A percentile compares a stretch with the other conserved stretches of the same genome.
Conservation (phyloP, 495 filamentous ascomycete species). For the Rostrohypoxylon terebratum region DNA sequence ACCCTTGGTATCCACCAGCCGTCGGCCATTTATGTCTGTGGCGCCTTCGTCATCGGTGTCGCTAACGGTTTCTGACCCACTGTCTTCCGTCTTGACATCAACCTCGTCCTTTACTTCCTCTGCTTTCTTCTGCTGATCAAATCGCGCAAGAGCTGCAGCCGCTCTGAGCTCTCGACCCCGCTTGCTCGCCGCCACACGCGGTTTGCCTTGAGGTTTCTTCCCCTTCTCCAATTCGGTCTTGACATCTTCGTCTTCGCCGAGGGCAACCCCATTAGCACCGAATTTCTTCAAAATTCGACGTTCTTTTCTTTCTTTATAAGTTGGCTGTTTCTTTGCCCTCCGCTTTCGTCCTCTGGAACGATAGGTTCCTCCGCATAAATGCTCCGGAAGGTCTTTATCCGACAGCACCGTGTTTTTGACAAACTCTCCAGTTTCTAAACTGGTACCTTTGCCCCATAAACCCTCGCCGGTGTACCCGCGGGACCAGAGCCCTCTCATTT, state of each 20-base stretch:
- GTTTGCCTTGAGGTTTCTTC: conserved; percentile 68
- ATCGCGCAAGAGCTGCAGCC: conserved; percentile 79
- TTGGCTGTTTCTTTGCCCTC: conserved; percentile 62
- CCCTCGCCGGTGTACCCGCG: conserved; percentile 79
- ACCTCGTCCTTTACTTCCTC: conserved; percentile 51
- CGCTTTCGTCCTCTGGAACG: conserved; percentile 64
- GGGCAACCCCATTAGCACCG: conserved; percentile 70
- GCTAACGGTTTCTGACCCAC: conserved; percentile 53
- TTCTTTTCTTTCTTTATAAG: conserved; percentile 73
- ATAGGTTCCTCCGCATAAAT: conserved; percentile 78
- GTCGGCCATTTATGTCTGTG: conserved; percentile 68
- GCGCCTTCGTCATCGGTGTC: conserved; percentile 57
- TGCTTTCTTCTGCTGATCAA: conserved; percentile 68
- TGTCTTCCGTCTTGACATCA: conserved; percentile 52
- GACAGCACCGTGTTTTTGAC: conserved; percentile 62
- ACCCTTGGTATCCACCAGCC: conserved; percentile 70
- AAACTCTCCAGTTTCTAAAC: conserved; percentile 68
- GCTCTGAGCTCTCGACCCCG: conserved; percentile 80
- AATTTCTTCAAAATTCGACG: conserved; percentile 79
- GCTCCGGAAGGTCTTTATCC: conserved; percentile 67
- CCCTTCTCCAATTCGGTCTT: conserved; percentile 75
- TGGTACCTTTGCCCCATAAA: conserved; percentile 76
- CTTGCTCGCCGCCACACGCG: conserved; percentile 75
- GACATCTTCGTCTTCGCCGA: conserved; percentile 73
- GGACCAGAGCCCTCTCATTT: conserved; percentile 73